Conservation (phyloP, 2,329 filamentous ascomycete genomes). For the Aspergillus novofumigatus region DNA sequence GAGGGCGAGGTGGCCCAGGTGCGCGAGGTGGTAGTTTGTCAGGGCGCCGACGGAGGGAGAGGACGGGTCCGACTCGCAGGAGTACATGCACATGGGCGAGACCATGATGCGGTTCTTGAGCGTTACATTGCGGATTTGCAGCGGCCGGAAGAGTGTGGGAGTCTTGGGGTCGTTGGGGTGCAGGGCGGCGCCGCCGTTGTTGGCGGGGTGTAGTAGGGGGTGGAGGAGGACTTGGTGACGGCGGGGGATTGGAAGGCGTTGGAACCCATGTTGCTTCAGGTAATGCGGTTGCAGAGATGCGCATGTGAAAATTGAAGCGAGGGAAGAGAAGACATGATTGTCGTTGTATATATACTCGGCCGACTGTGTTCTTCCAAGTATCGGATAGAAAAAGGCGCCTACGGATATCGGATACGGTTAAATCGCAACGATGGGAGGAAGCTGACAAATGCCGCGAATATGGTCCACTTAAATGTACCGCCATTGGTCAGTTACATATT, state of each 20-base stretch:
- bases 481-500: not conserved
- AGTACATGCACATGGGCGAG: slow-evolving; percentile 64
- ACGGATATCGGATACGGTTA: not conserved
- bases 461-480: not conserved
- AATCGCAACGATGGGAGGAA: not conserved
- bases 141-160: slow-evolving; percentile 55
- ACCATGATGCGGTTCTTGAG: slow-evolving; percentile 63
- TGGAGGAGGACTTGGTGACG: slow-evolving; percentile 1
- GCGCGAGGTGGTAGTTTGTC: slow-evolving; percentile 76
- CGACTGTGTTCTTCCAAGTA: not conserved
- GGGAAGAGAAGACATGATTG: not conserved
- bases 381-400: not conserved
- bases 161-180: slow-evolving; percentile 31
- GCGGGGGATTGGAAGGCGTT: slow-evolving; percentile 7
- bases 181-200: slow-evolving; percentile 34
- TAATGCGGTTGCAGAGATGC: not conserved
- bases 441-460: not conserved
- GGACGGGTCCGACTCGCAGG: slow-evolving; percentile 46
- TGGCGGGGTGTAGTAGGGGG: slow-evolving; percentile 37
- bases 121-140: slow-evolving; percentile 52
- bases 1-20: slow-evolving; percentile 71
- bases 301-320: not conserved
- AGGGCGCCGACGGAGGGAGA: slow-evolving; percentile 54
- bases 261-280: slow-evolving; percentile 7
- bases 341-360: not conserved